These are phyloP conservation scores for Colletotrichum acutatum DNA, from an alignment of 2,329 filamentous ascomycete species.

Conservation along the genomic window DNA sequence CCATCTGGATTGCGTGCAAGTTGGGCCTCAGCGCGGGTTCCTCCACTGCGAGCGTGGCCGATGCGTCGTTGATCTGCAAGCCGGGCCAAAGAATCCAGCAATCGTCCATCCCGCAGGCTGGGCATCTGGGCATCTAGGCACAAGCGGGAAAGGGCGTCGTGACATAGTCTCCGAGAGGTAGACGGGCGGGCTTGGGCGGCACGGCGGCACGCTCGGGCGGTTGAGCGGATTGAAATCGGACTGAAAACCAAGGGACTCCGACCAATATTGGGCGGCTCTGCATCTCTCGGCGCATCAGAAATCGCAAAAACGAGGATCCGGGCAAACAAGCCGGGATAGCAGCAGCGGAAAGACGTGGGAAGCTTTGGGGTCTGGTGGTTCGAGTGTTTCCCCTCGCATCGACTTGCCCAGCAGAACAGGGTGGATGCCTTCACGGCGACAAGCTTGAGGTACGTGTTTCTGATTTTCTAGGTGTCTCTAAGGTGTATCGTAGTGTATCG, in stretches of 20 bases:
- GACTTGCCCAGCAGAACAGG: slow-evolving; percentile 5
- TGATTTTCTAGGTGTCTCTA: background rate
- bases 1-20: background rate
- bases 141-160: background rate
- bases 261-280: slow-evolving; percentile 15
- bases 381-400: slow-evolving; percentile 26
- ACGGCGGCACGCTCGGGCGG: slow-evolving; percentile 28
- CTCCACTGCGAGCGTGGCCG: background rate
- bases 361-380: background rate
- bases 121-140: slow-evolving; percentile 22
- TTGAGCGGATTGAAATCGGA: slow-evolving; percentile 16
- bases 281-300: background rate
- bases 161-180: background rate
- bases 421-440: slow-evolving; percentile 14
- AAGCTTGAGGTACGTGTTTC: slow-evolving; percentile 13
- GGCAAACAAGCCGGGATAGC: background rate
- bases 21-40: background rate
- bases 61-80: slow-evolving; percentile 9
- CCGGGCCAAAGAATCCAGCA: slow-evolving; percentile 21
- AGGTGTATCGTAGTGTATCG: background rate
- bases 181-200: slow-evolving; percentile 26
- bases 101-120: slow-evolving; percentile 16
- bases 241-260: slow-evolving; percentile 11
- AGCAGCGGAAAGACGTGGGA: background rate
- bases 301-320: background rate